Percentiles rank a stretch among this genome's conserved stretches.
Conservation (phyloP, 2,329 filamentous ascomycete species). For the Colletotrichum phormii region DNA sequence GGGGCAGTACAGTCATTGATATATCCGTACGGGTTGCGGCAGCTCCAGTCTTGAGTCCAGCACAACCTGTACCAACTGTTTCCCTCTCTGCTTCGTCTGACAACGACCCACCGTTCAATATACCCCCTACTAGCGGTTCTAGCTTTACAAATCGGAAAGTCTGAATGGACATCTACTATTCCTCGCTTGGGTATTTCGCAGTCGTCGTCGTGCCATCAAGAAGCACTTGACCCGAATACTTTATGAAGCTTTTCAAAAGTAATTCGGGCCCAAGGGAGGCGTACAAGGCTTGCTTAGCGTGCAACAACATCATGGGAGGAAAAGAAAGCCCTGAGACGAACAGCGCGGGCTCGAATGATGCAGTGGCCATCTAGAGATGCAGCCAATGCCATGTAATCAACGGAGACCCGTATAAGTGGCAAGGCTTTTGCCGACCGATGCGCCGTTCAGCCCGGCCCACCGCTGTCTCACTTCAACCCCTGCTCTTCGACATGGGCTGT, state of each 20-base stretch:
- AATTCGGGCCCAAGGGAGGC: not conserved
- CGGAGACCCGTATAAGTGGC: constrained; percentile 30
- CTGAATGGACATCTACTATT: not conserved
- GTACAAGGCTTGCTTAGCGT: constrained; percentile 4
- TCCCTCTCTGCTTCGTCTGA: not conserved
- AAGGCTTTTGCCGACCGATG: constrained; percentile 40
- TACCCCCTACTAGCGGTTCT: not conserved
- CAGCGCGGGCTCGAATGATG: constrained; percentile 34
- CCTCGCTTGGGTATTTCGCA: not conserved
- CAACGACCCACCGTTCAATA: not conserved
- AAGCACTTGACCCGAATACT: not conserved
- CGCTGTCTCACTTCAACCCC: constrained; percentile 37
- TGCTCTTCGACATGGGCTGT: constrained; percentile 38
- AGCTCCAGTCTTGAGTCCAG: not conserved
- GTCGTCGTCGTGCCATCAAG: not conserved
- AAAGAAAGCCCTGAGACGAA: constrained; percentile 27
- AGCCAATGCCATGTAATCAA: constrained; percentile 35
- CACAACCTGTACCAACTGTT: not conserved
- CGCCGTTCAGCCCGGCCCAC: constrained; percentile 38
- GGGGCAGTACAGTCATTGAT: not conserved
- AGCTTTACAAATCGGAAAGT: not conserved
- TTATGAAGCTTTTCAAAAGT: constrained; percentile 5
- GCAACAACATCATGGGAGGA: constrained; percentile 9
- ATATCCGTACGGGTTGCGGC: not conserved
- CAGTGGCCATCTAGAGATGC: constrained; percentile 27